Base-by-base conservation (phyloP, 176 grass and related monocot species). In the Bromus sterilis region DNA sequence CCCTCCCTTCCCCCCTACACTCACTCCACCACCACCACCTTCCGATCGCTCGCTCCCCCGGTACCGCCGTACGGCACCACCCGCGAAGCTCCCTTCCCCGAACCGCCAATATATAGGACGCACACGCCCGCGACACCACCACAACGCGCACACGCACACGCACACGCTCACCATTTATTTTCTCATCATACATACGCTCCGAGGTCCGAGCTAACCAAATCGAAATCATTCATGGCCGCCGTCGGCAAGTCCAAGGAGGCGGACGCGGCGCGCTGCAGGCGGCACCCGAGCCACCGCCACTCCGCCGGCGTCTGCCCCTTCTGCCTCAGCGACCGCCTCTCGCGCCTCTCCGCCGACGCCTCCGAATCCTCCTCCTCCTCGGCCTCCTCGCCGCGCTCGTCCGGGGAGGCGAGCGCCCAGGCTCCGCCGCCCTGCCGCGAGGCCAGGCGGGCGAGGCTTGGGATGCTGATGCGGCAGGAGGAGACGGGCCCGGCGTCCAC, bases 321-420 rank as follows among this genome's bases (percentile, higher is more conserved):
- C 76, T 97, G 94, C 92, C 90, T 98, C 11, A 83, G 77, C 9
- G 92, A 94, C 86, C 91, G 84, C 75, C 95, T 98, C 24, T 55
- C 61, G n/a, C 80, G 87, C 53, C 86, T 93, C 81, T 83, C 83
- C 62, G 63, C 63, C 59, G 64, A 32, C 11, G 29, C 51, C 8
- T 39, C 62, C 29, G 48, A 1, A 0, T 4, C 66, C 2, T 32
- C 72, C 0, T 61, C 89, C 3, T 76, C 94, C 1, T 35, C 82
- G 15, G 53, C 73, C 4, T 88, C 57, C 24, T 92, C 85, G 4
- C 25, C 23, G 48, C 58, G 31, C 70, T 77, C 87, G 41, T 62
- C 71, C n/a, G 80, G 83, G 35, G 82, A 55, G 33, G 42, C 20
- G 42, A 64, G 33, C 33, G 82, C 53, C 13, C 78, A 60, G 11